A percentile compares a stretch with the other conserved stretches of the same genome.
Conservation (phyloP, 805 yeast genomes). For the Kodamaea restingae region DNA sequence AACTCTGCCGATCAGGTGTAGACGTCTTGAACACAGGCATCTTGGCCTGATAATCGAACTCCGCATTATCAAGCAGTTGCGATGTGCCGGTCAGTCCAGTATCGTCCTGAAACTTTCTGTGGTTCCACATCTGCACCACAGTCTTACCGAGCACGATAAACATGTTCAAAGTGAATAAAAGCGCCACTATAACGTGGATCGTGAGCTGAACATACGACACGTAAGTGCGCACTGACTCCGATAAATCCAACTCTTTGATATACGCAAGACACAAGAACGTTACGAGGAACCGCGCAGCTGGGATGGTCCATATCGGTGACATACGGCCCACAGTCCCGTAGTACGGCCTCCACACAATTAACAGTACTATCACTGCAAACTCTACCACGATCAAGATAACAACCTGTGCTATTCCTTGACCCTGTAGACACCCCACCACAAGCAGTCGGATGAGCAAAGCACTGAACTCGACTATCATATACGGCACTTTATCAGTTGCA, state of each 20-base stretch:
- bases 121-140: slow-evolving; percentile 15
- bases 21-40: too few relatives aligned
- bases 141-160: slow-evolving; percentile 27
- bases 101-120: background rate
- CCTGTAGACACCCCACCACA: slow-evolving; percentile 43
- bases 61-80: slow-evolving; percentile 5
- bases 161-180: slow-evolving; percentile 27
- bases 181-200: slow-evolving; percentile 35
- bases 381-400: slow-evolving; percentile 35
- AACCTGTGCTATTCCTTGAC: slow-evolving; percentile 44
- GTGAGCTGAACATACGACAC: slow-evolving; percentile 42
- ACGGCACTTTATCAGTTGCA: slow-evolving; percentile 40
- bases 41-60: slow-evolving; percentile 27
- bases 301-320: slow-evolving; percentile 31
- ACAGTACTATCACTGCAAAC: slow-evolving; percentile 19
- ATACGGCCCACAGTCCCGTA: slow-evolving; percentile 25
- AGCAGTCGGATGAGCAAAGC: slow-evolving; percentile 31
- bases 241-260: slow-evolving; percentile 28
- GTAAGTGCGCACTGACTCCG: slow-evolving; percentile 38
- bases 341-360: slow-evolving; percentile 26
- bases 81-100: background rate
- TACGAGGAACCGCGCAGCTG: slow-evolving; percentile 36
- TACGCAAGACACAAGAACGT: slow-evolving; percentile 43
- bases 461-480: slow-evolving; percentile 33
- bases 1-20: too few relatives aligned